phyloP scores from a whole-genome alignment of 495 filamentous ascomycete species.

The Aspergillus kassunensis region DNA sequence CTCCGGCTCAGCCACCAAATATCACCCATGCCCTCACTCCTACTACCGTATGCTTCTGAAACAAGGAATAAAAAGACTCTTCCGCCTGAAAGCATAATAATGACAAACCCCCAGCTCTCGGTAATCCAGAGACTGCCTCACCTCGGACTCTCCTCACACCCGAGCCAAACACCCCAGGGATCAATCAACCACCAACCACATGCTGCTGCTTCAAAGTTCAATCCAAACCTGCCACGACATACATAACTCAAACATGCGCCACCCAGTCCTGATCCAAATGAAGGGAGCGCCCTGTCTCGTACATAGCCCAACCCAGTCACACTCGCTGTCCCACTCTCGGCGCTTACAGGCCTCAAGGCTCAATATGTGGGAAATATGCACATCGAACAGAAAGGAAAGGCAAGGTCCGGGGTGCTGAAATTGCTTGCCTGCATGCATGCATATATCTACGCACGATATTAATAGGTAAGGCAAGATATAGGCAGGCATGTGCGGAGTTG shows the following conservation, averaged over 20 bases:
- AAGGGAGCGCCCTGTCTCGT: background rate
- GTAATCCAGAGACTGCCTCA: background rate
- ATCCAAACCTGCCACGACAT: slow-evolving; percentile 2
- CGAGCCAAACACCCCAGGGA: background rate
- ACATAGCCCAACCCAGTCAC: too few relatives aligned
- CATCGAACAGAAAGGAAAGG: background rate
- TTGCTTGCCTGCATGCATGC: background rate
- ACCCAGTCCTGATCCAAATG: background rate
- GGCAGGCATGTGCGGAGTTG: too few relatives aligned
- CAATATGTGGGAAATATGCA: background rate
- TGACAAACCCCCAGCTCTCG: background rate
- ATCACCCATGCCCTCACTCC: background rate
- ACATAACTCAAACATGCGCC: background rate
- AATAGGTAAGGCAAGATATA: background rate
- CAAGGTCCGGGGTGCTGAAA: background rate
- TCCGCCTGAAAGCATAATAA: background rate
- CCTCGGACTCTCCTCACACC: too few relatives aligned
- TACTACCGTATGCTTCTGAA: too few relatives aligned
- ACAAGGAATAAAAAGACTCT: too few relatives aligned
- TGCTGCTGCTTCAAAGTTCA: too few relatives aligned
- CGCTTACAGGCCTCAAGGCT: background rate
- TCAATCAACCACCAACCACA: too few relatives aligned
- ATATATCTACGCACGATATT: background rate
- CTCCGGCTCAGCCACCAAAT: background rate
- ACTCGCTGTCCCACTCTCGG: background rate